Base-by-base conservation (phyloP, 2,329 filamentous ascomycete species). In the Claviceps monticola region DNA sequence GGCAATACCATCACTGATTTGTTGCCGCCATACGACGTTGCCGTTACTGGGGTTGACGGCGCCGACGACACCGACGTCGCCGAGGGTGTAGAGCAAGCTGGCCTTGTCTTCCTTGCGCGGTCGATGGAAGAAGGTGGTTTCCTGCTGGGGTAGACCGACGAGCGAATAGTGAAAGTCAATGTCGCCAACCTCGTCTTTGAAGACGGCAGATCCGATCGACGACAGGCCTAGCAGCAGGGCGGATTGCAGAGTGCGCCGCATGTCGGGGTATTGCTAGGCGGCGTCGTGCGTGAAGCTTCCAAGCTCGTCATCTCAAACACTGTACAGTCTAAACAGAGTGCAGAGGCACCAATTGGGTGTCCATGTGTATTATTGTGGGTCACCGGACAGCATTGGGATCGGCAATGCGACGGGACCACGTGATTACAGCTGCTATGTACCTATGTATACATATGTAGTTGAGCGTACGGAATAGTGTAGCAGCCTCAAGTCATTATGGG, bases 121-220 rank as follows among this genome's bases (percentile, higher is more conserved):
- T 59, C 83, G 84, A 71, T 96, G 88, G 79, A 97, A 97, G 77
- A 97, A 94, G 59, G 91, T 96, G 55, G 88, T 86, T 56, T 87
- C 80, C 65, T 80, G 74, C 65, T 85, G 84, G 51, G 93, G 89
- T 39, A 87, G 71, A 62, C 93, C 93, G 62, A 98, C 74, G 48
- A 97, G 82, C 57, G 87, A 81, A 71, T 95, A 83, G 70, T 97
- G 91, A 72, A 89, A 97, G 70, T 98, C 93, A 66, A 94, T 80
- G 61, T 88, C 79, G 71, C 83, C 90, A 59, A 94, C 89, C 68
- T 98, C 91, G 64, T 98, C 93, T 59, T 79, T 76, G 71, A 89
- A 95, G 54, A 97, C 81, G 57, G 89, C 87, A 6, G 59, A 60
- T 49, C 79, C 71, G 47, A 71, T 60, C 48, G 68, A 62, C 52